phyloP scores from a whole-genome alignment of 129 eudicot species.

The Flaveria robusta region DNA sequence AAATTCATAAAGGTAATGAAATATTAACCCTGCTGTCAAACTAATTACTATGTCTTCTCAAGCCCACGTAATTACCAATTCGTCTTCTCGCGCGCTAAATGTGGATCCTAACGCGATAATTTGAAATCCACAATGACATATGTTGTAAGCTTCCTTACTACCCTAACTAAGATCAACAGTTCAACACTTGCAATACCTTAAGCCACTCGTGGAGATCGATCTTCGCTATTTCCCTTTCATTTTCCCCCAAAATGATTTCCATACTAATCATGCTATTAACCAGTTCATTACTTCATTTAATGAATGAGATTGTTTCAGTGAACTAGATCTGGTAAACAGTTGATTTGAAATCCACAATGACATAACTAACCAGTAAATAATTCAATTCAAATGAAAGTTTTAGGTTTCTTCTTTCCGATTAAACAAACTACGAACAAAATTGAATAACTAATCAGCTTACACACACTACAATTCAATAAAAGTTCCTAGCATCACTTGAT shows the following conservation, averaged over 20 bases:
- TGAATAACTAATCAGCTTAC: no score
- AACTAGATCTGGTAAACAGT: background rate
- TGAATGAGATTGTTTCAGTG: background rate
- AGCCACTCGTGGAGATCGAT: background rate
- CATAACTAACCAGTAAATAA: background rate
- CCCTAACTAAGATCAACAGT: background rate
- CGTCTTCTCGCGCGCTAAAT: no score
- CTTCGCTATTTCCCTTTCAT: background rate
- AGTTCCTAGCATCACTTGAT: no score
- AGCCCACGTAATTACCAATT: no score
- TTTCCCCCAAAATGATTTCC: background rate
- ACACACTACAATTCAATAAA: no score
- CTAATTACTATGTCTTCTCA: no score
- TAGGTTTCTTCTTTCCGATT: background rate
- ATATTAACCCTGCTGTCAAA: no score
- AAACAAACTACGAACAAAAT: background rate
- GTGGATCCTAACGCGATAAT: no score
- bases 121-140: background rate
- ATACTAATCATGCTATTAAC: background rate
- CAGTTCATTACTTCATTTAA: background rate
- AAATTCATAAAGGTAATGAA: no score
- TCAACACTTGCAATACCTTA: background rate
- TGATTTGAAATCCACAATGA: background rate
- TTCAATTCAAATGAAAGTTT: background rate
- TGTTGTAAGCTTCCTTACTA: background rate